Base-by-base conservation (phyloP, 495 filamentous ascomycete species). In the Xylaria scruposa region DNA sequence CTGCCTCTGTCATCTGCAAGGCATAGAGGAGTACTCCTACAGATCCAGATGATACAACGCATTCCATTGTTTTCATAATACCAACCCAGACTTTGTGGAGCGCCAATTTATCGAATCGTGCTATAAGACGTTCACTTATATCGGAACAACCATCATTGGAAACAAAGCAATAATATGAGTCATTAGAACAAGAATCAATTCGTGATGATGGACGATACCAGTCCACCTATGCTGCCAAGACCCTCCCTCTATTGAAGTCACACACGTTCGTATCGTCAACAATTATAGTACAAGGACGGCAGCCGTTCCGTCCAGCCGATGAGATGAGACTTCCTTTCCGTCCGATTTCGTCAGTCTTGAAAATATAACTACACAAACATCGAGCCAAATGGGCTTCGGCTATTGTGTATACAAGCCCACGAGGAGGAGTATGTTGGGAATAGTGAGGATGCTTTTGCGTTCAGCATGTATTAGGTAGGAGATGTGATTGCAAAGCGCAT, bases 181-280 rank as follows among this genome's bases (percentile, higher is more conserved):
- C 63, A 63, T 72, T 62, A 72, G n/a, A 61, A 63, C n/a, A 40
- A 62, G 29, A 72, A 40, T 72, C 56, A 67, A 72, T 72, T 72
- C 64, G 62, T 72, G 53, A 72, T 61, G 31, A 68, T 68, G 70
- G 70, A 72, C 70, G 36, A 72, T 51, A 49, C 70, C 70, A 51
- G 70, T 72, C 70, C 70, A 72, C 56, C 21, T 36, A 68, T 72
- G 70, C 65, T 68, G 68, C 63, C 56, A 42, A 33, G 38, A 1
- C 70, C 63, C 47, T 40, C 51, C 31, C 44, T 60, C 54, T 63
- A 65, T 67, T 31, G 53, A 49, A 56, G 24, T 38, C 61, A 65
- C 69, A 65, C 49, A 65, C 24, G 42, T 67, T 67, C 51, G 46
- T 70, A 51, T 54, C 59, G 31, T 67, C 49, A 65, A 65, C 62